A percentile compares a stretch with the other conserved stretches of the same genome.
Conservation (phyloP, 768 basidiomycete genomes). For the Nidula microcarpa region DNA sequence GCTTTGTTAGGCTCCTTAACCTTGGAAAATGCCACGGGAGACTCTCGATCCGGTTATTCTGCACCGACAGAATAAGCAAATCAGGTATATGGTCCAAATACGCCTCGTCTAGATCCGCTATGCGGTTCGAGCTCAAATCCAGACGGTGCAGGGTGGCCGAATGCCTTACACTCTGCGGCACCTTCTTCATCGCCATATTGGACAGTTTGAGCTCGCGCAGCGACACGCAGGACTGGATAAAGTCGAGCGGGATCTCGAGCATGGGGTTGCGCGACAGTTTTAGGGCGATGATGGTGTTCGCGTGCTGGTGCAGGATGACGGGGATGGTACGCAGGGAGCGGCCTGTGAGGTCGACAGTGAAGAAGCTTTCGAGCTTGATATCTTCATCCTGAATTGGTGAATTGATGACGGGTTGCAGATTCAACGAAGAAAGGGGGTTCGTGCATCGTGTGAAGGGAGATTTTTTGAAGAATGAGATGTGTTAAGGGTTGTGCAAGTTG, state of each 20-base stretch:
- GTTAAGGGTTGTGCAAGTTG: too few species aligned
- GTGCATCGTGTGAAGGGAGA: too few species aligned
- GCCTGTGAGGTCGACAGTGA: slow-evolving; percentile 70
- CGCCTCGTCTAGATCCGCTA: slow-evolving; percentile 84
- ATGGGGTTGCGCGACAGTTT: slow-evolving; percentile 93
- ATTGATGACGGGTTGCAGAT: too few species aligned
- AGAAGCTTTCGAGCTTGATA: background rate
- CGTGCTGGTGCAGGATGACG: slow-evolving; percentile 78
- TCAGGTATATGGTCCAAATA: slow-evolving; percentile 75
- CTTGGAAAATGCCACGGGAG: slow-evolving; percentile 85
- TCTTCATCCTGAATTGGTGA: background rate
- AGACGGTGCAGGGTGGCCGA: slow-evolving; percentile 72
- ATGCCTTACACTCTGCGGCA: slow-evolving; percentile 80
- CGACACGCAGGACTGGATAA: slow-evolving; percentile 81
- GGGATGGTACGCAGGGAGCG: slow-evolving; percentile 85
- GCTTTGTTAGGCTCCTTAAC: slow-evolving; percentile 62
- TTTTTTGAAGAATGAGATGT: too few species aligned
- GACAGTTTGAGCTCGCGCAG: slow-evolving; percentile 85
- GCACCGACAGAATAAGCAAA: slow-evolving; percentile 66
- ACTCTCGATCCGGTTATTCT: slow-evolving; percentile 89
- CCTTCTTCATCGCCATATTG: slow-evolving; percentile 92
- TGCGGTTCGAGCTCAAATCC: slow-evolving; percentile 89
- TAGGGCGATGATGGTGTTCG: slow-evolving; percentile 79
- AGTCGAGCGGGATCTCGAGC: slow-evolving; percentile 94
- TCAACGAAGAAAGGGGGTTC: too few species aligned